Conservation (phyloP, 2,329 filamentous ascomycete genomes). For the Claviceps sp. region DNA sequence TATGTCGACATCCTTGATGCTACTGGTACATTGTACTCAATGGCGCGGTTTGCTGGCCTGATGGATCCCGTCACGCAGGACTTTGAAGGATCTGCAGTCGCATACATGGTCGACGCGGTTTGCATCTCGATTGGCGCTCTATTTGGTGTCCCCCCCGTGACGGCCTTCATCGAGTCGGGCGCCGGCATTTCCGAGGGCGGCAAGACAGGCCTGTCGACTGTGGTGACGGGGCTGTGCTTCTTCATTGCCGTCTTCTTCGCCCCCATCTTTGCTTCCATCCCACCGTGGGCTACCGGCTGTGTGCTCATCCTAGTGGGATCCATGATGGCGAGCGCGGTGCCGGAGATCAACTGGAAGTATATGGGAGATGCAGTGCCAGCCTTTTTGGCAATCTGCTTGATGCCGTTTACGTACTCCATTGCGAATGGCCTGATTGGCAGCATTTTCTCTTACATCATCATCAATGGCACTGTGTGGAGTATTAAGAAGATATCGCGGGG, state of each 20-base stretch:
- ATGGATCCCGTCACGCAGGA: conserved; percentile 75
- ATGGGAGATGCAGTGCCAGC: conserved; percentile 73
- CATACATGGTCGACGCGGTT: conserved; percentile 73
- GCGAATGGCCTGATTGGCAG: conserved; percentile 76
- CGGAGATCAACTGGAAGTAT: conserved; percentile 83
- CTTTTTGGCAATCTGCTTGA: conserved; percentile 70
- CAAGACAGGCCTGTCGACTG: conserved; percentile 71
- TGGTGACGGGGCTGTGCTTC: conserved; percentile 69
- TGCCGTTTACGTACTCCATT: conserved; percentile 86
- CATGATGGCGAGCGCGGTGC: conserved; percentile 68
- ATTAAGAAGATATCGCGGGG: conserved; percentile 54
- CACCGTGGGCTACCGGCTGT: conserved; percentile 78
- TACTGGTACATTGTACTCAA: conserved; percentile 78
- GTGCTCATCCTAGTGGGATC: conserved; percentile 81
- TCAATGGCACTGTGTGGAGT: conserved; percentile 60
- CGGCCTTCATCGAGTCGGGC: conserved; percentile 79
- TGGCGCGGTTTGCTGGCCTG: conserved; percentile 71
- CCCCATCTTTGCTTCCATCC: conserved; percentile 80
- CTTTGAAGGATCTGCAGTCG: conserved; percentile 73
- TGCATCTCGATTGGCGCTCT: conserved; percentile 67
- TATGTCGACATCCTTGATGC: conserved; percentile 85
- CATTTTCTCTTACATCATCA: conserved; percentile 60
- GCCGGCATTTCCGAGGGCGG: conserved; percentile 83
- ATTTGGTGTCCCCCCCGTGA: conserved; percentile 68
- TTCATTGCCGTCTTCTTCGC: conserved; percentile 82